Conservation (phyloP, 2,329 filamentous ascomycete genomes). For the Penicillium sp. region DNA sequence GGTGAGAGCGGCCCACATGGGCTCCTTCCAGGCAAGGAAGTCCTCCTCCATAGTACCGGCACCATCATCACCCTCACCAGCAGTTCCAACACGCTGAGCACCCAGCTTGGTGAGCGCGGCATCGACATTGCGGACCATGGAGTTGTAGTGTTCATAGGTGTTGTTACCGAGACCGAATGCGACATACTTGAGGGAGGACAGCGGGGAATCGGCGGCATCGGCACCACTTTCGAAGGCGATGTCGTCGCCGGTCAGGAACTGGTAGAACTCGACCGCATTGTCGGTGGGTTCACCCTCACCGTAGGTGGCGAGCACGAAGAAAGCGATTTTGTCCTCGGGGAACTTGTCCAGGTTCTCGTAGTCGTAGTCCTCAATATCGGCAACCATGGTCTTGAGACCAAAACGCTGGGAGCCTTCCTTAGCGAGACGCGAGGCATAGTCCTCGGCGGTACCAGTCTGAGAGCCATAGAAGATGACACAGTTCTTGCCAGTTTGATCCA, state of each 20-base stretch:
- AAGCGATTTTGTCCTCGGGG: constrained; percentile 85
- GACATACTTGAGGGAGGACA: constrained; percentile 87
- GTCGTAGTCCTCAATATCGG: constrained; percentile 97
- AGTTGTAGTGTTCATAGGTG: constrained; percentile 99
- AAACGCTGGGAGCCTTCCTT: constrained; percentile 98
- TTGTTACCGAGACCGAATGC: constrained; percentile 98
- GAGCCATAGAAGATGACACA: constrained; percentile 98
- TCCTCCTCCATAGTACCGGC: constrained; percentile 99
- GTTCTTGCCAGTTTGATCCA: constrained; percentile 95
- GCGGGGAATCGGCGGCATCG: constrained; percentile 66
- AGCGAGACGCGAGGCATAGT: constrained; percentile 92
- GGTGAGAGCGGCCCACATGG: constrained; percentile 90
- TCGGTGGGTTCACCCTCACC: constrained; percentile 98
- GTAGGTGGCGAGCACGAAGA: constrained; percentile 97
- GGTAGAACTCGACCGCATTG: constrained; percentile 98
- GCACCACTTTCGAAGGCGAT: constrained; percentile 75
- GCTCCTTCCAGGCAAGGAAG: constrained; percentile 98
- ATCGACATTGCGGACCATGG: constrained; percentile 92
- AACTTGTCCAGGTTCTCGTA: constrained; percentile 90
- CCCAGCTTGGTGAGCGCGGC: constrained; percentile 80
- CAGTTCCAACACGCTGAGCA: constrained; percentile 79
- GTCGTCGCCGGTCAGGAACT: constrained; percentile 85
- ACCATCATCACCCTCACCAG: constrained; percentile 95
- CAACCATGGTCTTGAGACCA: constrained; percentile 96
- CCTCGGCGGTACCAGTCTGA: constrained; percentile 96